Evolutionary conservation across 2,329 filamentous ascomycete genomes (phyloP).

Genomic region (Fusarium sp.): DNA sequence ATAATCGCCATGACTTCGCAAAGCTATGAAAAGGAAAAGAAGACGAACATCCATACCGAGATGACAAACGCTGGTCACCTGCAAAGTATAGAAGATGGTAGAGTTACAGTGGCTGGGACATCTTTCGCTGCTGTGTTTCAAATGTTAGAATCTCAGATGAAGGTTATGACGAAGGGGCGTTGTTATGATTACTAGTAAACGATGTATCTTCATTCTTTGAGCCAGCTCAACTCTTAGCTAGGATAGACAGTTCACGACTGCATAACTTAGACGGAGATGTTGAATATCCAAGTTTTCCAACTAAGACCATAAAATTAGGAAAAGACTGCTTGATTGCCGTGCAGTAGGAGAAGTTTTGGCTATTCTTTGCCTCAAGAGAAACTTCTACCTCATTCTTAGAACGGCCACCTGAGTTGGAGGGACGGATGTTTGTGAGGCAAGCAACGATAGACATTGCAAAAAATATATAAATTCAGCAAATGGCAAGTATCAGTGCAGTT

Average conservation of each 20-base stretch:
- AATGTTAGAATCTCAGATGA: not conserved
- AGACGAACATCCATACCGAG: not conserved
- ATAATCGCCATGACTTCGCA: not conserved
- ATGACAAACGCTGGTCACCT: conserved; percentile 8
- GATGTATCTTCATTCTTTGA: not conserved
- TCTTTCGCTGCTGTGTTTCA: not conserved
- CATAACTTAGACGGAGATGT: not conserved
- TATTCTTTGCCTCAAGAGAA: not conserved
- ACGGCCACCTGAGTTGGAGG: not conserved
- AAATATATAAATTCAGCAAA: not conserved
- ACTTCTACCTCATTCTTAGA: not conserved
- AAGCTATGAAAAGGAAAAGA: not conserved
- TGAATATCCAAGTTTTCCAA: not conserved
- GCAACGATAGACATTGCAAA: not conserved
- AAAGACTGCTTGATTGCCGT: not conserved
- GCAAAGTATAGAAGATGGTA: not conserved
- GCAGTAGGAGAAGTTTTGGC: not conserved
- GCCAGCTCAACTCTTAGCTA: not conserved
- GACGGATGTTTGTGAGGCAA: not conserved
- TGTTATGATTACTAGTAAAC: not conserved
- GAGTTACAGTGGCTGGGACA: not conserved
- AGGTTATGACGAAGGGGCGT: not conserved
- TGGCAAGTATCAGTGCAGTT: not conserved
- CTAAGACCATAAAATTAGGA: not conserved
- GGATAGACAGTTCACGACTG: not conserved